Conservation (phyloP, 148 eudicot species). For the Euryodendron excelsum region DNA sequence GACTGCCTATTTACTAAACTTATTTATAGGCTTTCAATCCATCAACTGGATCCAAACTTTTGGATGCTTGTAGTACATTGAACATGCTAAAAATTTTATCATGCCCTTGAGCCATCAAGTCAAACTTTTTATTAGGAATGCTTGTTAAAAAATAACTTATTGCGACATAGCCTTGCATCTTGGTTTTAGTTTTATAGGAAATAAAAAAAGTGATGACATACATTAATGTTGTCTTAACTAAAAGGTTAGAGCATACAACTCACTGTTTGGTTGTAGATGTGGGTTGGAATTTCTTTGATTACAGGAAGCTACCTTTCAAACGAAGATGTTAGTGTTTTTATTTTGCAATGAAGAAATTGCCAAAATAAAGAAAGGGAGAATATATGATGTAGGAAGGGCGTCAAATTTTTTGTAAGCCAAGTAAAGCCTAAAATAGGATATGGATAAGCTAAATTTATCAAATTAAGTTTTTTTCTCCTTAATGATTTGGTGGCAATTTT, state of each 20-base stretch:
- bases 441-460: too few species aligned
- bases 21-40: background rate
- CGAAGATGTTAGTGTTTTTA: background rate
- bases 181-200: background rate
- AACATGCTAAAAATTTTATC: background rate
- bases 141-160: background rate
- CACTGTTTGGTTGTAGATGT: background rate
- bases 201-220: background rate
- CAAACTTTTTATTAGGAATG: background rate
- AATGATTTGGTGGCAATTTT: too few species aligned
- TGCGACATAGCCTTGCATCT: background rate
- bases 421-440: too few species aligned
- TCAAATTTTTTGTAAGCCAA: too few species aligned
- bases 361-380: too few species aligned
- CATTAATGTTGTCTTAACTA: background rate
- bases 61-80: background rate
- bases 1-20: background rate
- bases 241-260: background rate
- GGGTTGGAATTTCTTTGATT: background rate
- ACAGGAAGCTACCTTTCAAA: background rate
- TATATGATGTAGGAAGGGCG: too few species aligned
- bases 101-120: background rate
- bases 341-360: too few species aligned
- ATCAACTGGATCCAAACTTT: background rate
- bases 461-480: too few species aligned